Conservation (phyloP, 768 basidiomycete species). For the Calvatia gigantea region DNA sequence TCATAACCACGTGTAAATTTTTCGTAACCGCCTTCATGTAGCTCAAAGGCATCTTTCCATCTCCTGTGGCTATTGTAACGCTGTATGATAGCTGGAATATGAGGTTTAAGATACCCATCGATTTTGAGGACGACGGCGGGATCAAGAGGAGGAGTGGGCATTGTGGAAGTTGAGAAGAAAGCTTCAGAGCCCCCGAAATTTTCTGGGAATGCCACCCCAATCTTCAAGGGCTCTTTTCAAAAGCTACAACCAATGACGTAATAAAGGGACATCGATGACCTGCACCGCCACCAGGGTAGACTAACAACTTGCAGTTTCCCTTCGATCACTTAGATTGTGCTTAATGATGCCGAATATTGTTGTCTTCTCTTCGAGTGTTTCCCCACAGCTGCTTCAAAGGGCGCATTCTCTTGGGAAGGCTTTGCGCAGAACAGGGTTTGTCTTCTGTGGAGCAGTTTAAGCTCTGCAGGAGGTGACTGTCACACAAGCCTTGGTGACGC, state of each 20-base stretch:
- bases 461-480: too few relatives aligned
- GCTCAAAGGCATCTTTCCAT: constrained; percentile 74
- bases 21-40: constrained; percentile 83
- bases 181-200: background rate
- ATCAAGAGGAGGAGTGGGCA: constrained; percentile 49
- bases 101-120: constrained; percentile 75
- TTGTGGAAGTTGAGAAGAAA: constrained; percentile 18
- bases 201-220: background rate
- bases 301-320: too few relatives aligned
- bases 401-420: too few relatives aligned
- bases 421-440: too few relatives aligned
- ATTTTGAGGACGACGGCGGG: constrained; percentile 54
- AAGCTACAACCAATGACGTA: constrained; percentile 6
- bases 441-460: too few relatives aligned
- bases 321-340: too few relatives aligned
- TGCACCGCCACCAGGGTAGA: background rate
- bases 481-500: too few relatives aligned
- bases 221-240: background rate
- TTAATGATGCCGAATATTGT: too few relatives aligned
- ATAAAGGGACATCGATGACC: background rate
- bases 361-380: too few relatives aligned
- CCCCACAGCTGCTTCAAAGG: too few relatives aligned
- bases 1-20: constrained; percentile 78
- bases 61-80: constrained; percentile 65
- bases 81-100: constrained; percentile 63